Evolutionary conservation across 176 grass and related monocot species (phyloP).

Genomic region (Microstegium vimineum): DNA sequence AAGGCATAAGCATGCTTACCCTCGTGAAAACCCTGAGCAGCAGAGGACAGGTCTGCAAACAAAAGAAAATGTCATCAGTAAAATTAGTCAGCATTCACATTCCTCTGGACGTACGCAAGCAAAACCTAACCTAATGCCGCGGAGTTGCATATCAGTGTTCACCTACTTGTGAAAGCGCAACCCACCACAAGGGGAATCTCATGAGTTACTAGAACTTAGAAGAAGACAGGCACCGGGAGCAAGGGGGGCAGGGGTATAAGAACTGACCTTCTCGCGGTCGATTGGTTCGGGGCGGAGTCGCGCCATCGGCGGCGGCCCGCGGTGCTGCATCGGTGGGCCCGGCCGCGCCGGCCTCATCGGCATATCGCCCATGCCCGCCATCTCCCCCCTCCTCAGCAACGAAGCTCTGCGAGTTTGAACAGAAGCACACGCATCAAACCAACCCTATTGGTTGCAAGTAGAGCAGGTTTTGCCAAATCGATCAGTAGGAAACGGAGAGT

Average conservation of each 20-base stretch:
- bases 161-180: neutral
- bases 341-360: slow-evolving; percentile 60
- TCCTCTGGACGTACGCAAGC: neutral
- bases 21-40: slow-evolving; percentile 93
- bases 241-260: neutral
- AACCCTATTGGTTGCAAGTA: neutral
- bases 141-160: neutral
- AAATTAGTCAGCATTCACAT: neutral
- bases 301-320: slow-evolving; percentile 65
- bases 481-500: neutral
- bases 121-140: neutral
- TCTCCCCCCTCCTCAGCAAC: neutral
- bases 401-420: slow-evolving; percentile 17
- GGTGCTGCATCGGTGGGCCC: slow-evolving; percentile 54
- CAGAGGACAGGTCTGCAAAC: slow-evolving; percentile 89
- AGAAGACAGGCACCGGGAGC: neutral
- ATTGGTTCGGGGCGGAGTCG: slow-evolving; percentile 69
- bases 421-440: neutral
- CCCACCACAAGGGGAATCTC: neutral
- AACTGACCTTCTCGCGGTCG: slow-evolving; percentile 84
- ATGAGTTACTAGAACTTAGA: neutral
- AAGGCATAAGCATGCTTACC: slow-evolving; percentile 26
- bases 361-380: slow-evolving; percentile 49
- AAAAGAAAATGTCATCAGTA: slow-evolving; percentile 13
- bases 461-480: neutral